Evolutionary conservation across 2,329 filamentous ascomycete genomes (phyloP).

Genomic region (Aspergillus awamori): DNA sequence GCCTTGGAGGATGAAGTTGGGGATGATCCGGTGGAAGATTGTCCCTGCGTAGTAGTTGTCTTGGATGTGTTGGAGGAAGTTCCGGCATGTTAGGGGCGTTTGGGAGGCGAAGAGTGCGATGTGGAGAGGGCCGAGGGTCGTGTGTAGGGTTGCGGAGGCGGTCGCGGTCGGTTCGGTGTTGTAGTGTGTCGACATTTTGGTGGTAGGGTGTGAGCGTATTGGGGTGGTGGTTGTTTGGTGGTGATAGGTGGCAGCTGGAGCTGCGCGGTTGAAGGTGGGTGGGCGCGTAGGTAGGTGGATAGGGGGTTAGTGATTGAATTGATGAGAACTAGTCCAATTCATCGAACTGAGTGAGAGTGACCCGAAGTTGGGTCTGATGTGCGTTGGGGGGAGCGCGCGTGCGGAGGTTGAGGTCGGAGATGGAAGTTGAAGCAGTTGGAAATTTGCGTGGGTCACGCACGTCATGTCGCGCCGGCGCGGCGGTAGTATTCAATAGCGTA

Average conservation of each 20-base stretch:
- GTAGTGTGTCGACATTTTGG: conserved; percentile 81
- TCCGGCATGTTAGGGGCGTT: conserved; percentile 85
- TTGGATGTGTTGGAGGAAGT: conserved; percentile 92
- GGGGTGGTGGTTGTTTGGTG: background rate
- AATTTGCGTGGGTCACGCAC: conserved; percentile 19
- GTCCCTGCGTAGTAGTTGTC: conserved; percentile 95
- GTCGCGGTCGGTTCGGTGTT: conserved; percentile 94
- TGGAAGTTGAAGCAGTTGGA: conserved; percentile 23
- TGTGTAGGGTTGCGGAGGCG: conserved; percentile 87
- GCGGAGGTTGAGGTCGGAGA: conserved; percentile 7
- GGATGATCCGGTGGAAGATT: conserved; percentile 89
- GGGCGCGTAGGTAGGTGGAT: background rate
- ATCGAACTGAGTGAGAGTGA: background rate
- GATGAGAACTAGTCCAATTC: background rate
- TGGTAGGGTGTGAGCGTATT: background rate
- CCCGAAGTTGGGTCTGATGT: background rate
- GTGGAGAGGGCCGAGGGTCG: conserved; percentile 83
- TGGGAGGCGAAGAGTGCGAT: conserved; percentile 96
- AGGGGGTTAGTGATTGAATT: background rate
- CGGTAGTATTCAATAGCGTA: background rate
- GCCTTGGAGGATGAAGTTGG: conserved; percentile 90
- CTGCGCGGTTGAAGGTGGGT: background rate
- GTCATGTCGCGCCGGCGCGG: conserved; percentile 19
- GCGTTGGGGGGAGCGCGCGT: background rate
- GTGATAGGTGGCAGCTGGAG: background rate